Conservation (phyloP, 805 yeast species). For the Alloascoidea africana region DNA sequence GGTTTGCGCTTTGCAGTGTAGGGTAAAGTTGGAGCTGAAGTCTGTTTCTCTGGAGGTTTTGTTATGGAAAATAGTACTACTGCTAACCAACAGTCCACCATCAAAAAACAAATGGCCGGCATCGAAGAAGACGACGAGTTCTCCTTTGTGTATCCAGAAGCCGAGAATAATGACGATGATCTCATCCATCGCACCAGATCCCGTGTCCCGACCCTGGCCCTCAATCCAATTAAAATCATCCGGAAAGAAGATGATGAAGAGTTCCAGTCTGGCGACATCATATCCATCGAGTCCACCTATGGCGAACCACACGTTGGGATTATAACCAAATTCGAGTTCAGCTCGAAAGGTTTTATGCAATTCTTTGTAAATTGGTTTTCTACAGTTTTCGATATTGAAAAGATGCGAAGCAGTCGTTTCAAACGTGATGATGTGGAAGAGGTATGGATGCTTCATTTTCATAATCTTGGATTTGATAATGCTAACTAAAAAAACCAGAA, state of each 20-base stretch:
- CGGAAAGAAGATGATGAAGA: constrained; percentile 5
- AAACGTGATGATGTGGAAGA: not conserved
- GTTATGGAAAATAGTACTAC: not conserved
- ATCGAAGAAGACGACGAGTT: not conserved
- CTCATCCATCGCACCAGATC: not conserved
- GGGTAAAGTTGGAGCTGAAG: not conserved
- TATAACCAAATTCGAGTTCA: constrained; percentile 6
- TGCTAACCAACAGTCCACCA: not conserved
- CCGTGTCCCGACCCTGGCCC: not conserved
- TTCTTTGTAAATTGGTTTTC: constrained; percentile 7
- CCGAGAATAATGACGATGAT: not conserved
- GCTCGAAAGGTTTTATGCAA: constrained; percentile 6
- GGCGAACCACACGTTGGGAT: constrained; percentile 7
- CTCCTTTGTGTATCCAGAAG: not conserved
- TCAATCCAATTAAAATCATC: constrained; percentile 7
- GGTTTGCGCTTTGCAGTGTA: too few species aligned
- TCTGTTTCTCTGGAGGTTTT: not conserved
- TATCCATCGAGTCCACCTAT: constrained; percentile 5
- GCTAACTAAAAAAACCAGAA: too few species aligned
- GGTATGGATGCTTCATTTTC: too few species aligned
- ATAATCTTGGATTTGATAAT: too few species aligned
- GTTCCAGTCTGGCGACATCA: constrained; percentile 8
- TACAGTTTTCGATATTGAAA: constrained; percentile 4
- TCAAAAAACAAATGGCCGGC: not conserved
- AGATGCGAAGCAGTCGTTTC: not conserved